Evolutionary conservation across 2,329 filamentous ascomycete species (phyloP), one percentile per base, ranked within the genome.

Genomic region (Calonectria multiphialidica): DNA sequence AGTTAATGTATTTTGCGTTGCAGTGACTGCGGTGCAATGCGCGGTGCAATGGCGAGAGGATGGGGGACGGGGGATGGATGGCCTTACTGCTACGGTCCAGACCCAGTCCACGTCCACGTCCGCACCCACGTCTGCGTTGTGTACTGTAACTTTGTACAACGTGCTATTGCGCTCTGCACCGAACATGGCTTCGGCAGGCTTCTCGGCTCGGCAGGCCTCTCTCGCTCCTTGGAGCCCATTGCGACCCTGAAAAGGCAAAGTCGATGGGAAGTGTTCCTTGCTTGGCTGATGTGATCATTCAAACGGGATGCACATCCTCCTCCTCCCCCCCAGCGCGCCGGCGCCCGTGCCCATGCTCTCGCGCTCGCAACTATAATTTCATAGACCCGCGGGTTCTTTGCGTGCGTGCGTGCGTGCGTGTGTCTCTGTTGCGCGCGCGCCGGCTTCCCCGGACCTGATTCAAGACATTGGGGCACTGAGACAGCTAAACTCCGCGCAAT

Each of bases 201-300:
- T 37, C 53, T 74, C 68, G 71, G 72, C 68, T 76, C 69, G 65
- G 63, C 64, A 67, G 55, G 44, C 68, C 49, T 68, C 40, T 16
- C 25, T 30, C 68, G n/a, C n/a, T 66, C 71, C 55, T 62, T 69
- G 47, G 30, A 64, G 70, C 23, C 50, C 53, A 40, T 49, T 44
- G n/a, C 25, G 6, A 16, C 28, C 59, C 40, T 42, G 30, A 62
- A 63, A 30, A 33, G 57, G 57, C 64, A 55, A 37, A 37, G 50
- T 61, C 33, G 12, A 57, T 15, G 9, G 40, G 44, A 47, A 59
- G 53, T 16, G 53, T 59, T 59, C 53, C 15, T 67, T 33, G 28
- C 25, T 28, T 63, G 73, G 76, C 74, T 78, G 76, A 77, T 78
- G 68, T 70, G 75, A 77, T 75, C 63, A 68, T 71, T 59, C 37